Evolutionary conservation across 1,139 yeast genomes (phyloP), one percentile per base, ranked within the genome.

Genomic region (Tardiomyces digboiensis): DNA sequence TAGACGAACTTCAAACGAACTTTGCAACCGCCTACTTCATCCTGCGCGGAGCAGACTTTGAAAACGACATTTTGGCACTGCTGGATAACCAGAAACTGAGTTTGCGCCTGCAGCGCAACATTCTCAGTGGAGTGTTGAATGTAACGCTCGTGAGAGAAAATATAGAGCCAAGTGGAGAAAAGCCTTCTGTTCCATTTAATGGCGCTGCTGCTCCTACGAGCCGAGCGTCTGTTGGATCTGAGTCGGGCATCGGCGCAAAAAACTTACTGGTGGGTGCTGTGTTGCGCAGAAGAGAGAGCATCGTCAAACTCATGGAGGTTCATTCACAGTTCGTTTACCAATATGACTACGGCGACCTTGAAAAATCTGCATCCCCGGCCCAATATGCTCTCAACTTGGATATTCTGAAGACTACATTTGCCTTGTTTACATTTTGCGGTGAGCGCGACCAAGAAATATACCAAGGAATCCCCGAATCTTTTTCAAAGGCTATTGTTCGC

Each of bases 1-100:
- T 48, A 41, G 56, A 41, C 56, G 51, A 48, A 48, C 58, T 50
- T 7, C 59, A 56, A 42, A 42, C 54, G 7, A 48, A 51, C 18
- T 58, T 55, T 41, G 48, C 52, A 21, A 42, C 49, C n/a, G 44
- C 51, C 13, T 56, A 45, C 38, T 38, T 45, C n/a, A 39, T 45
- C 8, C 42, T 55, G 38, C 29, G 41, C 23, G 44, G 42, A 26
- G 46, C 44, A 2, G 49, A 46, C 16, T 40, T 51, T 7, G 44
- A 41, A 40, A 38, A 43, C 3, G 54, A 55, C 38, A 40, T 54
- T 21, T 38, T 54, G 13, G 48, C 50, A 13, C 46, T 47, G 22
- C 38, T 48, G 19, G 40, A 39, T 14, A 49, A 49, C 8, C 38
- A 41, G 5, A 45, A 43, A 1, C 48, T 47, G 5, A 49, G 49